Base-by-base conservation (phyloP, 805 yeast genomes). In the Starmerella bacillaris region DNA sequence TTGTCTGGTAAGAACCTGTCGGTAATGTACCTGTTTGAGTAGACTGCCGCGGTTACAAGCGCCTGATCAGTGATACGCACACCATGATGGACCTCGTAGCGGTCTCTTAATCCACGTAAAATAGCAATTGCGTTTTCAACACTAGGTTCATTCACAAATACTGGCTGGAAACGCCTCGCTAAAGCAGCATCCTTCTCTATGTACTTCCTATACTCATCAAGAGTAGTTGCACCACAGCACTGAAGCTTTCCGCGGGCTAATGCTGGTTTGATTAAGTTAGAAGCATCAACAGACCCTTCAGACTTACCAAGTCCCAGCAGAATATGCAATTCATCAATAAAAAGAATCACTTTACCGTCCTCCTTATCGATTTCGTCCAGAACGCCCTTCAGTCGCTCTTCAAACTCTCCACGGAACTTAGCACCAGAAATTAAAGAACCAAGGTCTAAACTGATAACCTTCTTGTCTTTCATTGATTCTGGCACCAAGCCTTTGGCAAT, bases 321-420 rank as follows among this genome's bases (percentile, higher is more conserved):
- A 94, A 89, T 89, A 60, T 89, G 98, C 54, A 89, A 84, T 61
- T 89, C 98, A 61, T 89, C 98, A 50, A 89, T 80, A 61, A 89
- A 89, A 41, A 89, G 66, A 45, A 89, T 75, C 45, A 89, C 80
- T 68, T 82, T 68, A 34, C 72, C 78, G 48, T 75, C 72, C 2
- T 93, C 75, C 48, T 82, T 77, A 55, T 82, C 94, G 49, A 89
- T 78, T 51, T 86, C 98, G 54, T 74, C 82, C 54, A 89, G 65
- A 24, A 89, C 96, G 48, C 95, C 94, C 62, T 89, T 89, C 53
- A 89, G 68, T 94, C 94, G 71, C 51, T 79, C 92, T 56, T 86
- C 98, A 53, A 86, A 86, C 49, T 86, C 98, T 44, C 98, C 98
- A 40, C 95, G 67, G 58, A 70, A 89, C 55, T 89, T 89, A 9